Conservation (phyloP, 2,329 filamentous ascomycete species). For the Aspergillus fischeri region DNA sequence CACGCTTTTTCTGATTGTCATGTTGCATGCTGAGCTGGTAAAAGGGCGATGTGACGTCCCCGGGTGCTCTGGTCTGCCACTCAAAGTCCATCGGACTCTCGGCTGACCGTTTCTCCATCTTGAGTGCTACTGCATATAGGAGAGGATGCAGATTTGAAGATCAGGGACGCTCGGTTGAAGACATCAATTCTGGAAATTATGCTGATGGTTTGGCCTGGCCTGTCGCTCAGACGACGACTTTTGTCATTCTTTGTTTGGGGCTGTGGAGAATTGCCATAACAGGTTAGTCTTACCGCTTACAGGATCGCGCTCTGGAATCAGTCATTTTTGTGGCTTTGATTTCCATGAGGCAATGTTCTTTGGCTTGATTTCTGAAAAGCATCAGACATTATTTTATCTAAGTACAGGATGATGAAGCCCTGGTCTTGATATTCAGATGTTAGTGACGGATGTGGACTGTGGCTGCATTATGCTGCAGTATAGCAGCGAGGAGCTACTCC, state of each 20-base stretch:
- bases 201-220: neutral
- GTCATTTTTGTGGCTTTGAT: neutral
- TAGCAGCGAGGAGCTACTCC: neutral
- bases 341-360: neutral
- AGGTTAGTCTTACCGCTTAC: neutral
- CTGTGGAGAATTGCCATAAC: neutral
- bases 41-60: conserved; percentile 45
- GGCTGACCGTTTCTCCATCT: conserved; percentile 37
- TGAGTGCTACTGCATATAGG: conserved; percentile 5
- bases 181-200: neutral
- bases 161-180: neutral
- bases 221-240: neutral
- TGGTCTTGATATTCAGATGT: neutral
- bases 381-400: neutral
- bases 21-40: conserved; percentile 44
- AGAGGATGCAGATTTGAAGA: conserved; percentile 9
- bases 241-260: neutral
- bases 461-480: neutral
- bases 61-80: conserved; percentile 44
- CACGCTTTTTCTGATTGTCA: conserved; percentile 43
- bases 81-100: conserved; percentile 51
- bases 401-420: neutral
- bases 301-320: neutral
- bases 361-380: neutral
- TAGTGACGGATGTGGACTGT: neutral